Evolutionary conservation across 139 green algal species (phyloP).

Genomic region (Chlorella sp.): DNA sequence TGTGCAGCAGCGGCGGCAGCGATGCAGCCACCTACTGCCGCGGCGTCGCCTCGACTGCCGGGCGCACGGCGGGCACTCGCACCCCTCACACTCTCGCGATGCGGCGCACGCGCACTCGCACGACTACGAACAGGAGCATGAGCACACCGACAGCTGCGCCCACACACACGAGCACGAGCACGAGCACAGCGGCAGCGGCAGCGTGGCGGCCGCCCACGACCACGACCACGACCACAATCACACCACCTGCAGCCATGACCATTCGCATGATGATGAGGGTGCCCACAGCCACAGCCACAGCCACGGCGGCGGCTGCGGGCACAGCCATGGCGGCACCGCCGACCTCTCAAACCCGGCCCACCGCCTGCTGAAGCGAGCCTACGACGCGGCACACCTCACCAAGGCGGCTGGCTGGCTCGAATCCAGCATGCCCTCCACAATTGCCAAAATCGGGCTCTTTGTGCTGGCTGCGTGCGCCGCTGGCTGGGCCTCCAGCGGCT

Average conservation of each 20-base stretch:
- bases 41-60: neutral
- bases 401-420: constrained; percentile 52
- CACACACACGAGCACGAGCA: neutral
- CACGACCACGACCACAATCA: neutral
- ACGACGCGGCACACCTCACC: constrained; percentile 48
- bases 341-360: constrained; percentile 42
- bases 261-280: constrained; percentile 17
- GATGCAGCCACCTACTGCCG: neutral
- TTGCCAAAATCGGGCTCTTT: constrained; percentile 31
- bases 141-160: neutral
- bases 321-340: constrained; percentile 21
- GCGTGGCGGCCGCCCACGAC: too few species aligned
- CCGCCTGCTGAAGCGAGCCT: constrained; percentile 39
- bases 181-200: neutral
- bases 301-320: neutral
- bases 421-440: constrained; percentile 38
- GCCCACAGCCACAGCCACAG: constrained; percentile 13
- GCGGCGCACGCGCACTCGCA: too few species aligned
- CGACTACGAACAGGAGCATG: neutral
- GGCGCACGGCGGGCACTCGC: neutral
- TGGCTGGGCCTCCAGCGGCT: neutral
- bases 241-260: constrained; percentile 11
- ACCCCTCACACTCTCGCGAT: too few species aligned
- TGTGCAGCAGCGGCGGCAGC: neutral
- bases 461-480: constrained; percentile 17